Evolutionary conservation across 2,329 filamentous ascomycete genomes (phyloP).

Genomic region (Colletotrichum musae): DNA sequence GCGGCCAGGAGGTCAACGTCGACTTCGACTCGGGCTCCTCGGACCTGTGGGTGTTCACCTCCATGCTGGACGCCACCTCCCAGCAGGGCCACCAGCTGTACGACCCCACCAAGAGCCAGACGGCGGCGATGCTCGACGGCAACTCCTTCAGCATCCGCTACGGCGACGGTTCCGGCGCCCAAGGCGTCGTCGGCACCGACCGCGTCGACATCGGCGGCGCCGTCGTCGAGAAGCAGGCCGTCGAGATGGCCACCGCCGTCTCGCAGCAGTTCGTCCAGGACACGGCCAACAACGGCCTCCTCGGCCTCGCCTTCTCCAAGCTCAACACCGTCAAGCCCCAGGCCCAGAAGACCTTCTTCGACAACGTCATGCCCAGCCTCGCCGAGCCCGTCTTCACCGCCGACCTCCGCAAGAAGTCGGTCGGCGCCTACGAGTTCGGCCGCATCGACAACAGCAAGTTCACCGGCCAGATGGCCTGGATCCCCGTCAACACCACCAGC

Average conservation of each 20-base stretch:
- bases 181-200: constrained; percentile 78
- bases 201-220: constrained; percentile 77
- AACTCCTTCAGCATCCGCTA: constrained; percentile 76
- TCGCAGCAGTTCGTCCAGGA: constrained; percentile 72
- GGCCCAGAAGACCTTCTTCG: constrained; percentile 80
- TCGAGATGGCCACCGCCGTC: constrained; percentile 75
- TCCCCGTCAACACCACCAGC: constrained; percentile 70
- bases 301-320: constrained; percentile 76
- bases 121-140: constrained; percentile 54
- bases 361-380: constrained; percentile 74
- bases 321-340: constrained; percentile 76
- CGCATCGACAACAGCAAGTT: constrained; percentile 76
- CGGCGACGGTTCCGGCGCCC: constrained; percentile 75
- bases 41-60: constrained; percentile 83
- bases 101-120: constrained; percentile 54
- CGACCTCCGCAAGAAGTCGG: constrained; percentile 71
- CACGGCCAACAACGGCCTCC: constrained; percentile 75
- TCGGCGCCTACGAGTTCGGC: constrained; percentile 82
- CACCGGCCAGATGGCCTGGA: constrained; percentile 72
- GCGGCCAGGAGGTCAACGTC: constrained; percentile 77
- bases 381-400: constrained; percentile 79
- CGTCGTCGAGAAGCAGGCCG: constrained; percentile 72
- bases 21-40: constrained; percentile 85
- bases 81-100: constrained; percentile 64
- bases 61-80: constrained; percentile 61